Base-by-base conservation (phyloP, 495 filamentous ascomycete genomes). In the Aspergillus nanangensis region DNA sequence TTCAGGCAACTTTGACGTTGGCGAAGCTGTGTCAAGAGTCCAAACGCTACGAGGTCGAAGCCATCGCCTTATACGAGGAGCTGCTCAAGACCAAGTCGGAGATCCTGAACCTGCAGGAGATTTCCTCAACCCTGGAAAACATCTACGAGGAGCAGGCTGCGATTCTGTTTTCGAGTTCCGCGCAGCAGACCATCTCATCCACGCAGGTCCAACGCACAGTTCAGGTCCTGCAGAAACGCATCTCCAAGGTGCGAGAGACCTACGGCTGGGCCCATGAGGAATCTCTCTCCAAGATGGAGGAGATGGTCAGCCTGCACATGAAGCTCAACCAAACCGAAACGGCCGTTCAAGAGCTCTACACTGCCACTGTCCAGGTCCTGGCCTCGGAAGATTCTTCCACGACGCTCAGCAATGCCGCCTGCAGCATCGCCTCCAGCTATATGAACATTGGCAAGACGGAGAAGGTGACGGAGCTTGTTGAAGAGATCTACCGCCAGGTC, bases 221-320 rank as follows among this genome's bases (percentile, higher is more conserved):
- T 22, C 52, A 52, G 38, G 52, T 65, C 15, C 35, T 63, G 41
- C 57, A 48, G 22, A 64, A 65, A 46, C 61, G 67, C 13, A 59
- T 67, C 32, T 53, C 42, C 1, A 48, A 57, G 5, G 42, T 63
- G 13, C 65, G 67, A 8, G 42, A 65, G 52, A 58, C 45, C 14
- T 51, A 68, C 24, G 67, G 67, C 13, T 70, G 67, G 67, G 67
- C 65, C 17, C 65, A 68, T 18, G 59, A 66, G 47, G 67, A 68
- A 47, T 68, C 67, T 18, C 50, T 70, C 4, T 46, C 51, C 29
- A 58, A 65, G 51, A 56, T 67, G 51, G 49, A 63, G 45, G 58
- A 68, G 47, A 55, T 70, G 7, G 48, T 70, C 18, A 54, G 38
- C 11, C 67, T 70, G 49, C 53, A 68, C 47, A 57, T 53, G 15